A percentile compares a stretch with the other conserved stretches of the same genome.
Evolutionary conservation across 2,329 filamentous ascomycete species (phyloP).

Genomic region (Coniochaeta ligniaria): DNA sequence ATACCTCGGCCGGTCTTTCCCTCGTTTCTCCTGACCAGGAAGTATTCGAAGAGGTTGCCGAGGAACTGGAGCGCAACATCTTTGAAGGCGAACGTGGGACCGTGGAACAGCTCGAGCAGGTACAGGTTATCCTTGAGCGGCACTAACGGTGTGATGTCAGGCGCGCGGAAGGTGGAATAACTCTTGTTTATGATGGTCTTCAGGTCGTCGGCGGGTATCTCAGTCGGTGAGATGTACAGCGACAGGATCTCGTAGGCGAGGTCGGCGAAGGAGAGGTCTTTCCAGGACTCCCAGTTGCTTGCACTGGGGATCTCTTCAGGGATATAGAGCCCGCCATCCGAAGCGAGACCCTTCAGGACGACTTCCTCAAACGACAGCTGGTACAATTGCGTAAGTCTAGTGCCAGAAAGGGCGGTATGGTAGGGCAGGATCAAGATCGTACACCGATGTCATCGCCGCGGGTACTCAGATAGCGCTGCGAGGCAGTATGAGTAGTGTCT

Average conservation of each 20-base stretch:
- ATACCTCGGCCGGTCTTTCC: conserved; percentile 53
- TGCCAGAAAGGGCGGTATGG: conserved; percentile 4
- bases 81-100: conserved; percentile 92
- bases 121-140: conserved; percentile 75
- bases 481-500: conserved; percentile 30
- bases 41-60: conserved; percentile 93
- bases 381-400: background rate
- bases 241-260: conserved; percentile 80
- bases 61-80: conserved; percentile 90
- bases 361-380: conserved; percentile 87
- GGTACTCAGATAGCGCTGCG: conserved; percentile 44
- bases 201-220: conserved; percentile 76
- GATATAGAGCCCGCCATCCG: conserved; percentile 83
- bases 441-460: conserved; percentile 43
- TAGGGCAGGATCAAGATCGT: conserved; percentile 13
- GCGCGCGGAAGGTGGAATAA: conserved; percentile 81
- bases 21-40: conserved; percentile 66
- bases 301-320: conserved; percentile 67
- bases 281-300: conserved; percentile 54
- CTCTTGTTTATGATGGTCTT: conserved; percentile 76
- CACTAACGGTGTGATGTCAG: conserved; percentile 71
- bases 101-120: conserved; percentile 91
- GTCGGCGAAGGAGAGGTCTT: conserved; percentile 70
- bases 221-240: conserved; percentile 75
- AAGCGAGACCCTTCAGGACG: conserved; percentile 80